phyloP scores from a whole-genome alignment of 1,284 basidiomycete genomes.

The Cryptococcus maquisensis region DNA sequence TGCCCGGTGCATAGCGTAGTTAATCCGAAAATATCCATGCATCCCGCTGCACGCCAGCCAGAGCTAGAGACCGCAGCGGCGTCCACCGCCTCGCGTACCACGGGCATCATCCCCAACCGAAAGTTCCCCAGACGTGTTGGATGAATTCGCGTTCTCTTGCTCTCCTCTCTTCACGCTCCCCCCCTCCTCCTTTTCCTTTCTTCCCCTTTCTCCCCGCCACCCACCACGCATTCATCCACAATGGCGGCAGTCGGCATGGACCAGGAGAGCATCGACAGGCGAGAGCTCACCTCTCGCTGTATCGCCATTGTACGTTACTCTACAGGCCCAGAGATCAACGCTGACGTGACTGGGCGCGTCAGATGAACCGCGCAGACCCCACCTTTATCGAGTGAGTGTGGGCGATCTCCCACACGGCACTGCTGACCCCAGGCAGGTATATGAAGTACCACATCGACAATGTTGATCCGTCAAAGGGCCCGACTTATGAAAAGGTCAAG shows the following conservation, averaged over 20 bases:
- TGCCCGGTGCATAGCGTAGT: too few relatives aligned
- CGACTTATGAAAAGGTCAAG: slow-evolving; percentile 89
- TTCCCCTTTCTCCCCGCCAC: not conserved
- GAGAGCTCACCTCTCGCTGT: slow-evolving; percentile 92
- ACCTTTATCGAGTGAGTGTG: slow-evolving; percentile 61
- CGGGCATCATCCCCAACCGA: not conserved
- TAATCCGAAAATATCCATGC: too few relatives aligned
- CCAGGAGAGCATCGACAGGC: slow-evolving; percentile 36
- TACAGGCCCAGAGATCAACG: not conserved
- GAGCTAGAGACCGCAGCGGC: too few relatives aligned
- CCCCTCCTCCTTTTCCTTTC: not conserved
- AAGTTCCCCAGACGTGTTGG: not conserved
- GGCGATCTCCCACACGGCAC: not conserved
- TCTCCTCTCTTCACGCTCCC: not conserved
- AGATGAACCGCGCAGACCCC: slow-evolving; percentile 91
- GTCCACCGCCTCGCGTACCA: not conserved
- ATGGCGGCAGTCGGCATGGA: slow-evolving; percentile 38
- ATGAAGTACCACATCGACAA: slow-evolving; percentile 94
- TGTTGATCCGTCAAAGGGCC: slow-evolving; percentile 75
- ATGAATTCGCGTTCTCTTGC: not conserved
- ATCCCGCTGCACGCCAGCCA: too few relatives aligned
- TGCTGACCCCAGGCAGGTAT: slow-evolving; percentile 53
- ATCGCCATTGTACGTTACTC: slow-evolving; percentile 67
- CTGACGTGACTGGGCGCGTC: not conserved
- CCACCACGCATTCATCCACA: slow-evolving; percentile 7